Evolutionary conservation across 2,329 filamentous ascomycete genomes (phyloP).

Genomic region (Pseudocercospora fuligena): DNA sequence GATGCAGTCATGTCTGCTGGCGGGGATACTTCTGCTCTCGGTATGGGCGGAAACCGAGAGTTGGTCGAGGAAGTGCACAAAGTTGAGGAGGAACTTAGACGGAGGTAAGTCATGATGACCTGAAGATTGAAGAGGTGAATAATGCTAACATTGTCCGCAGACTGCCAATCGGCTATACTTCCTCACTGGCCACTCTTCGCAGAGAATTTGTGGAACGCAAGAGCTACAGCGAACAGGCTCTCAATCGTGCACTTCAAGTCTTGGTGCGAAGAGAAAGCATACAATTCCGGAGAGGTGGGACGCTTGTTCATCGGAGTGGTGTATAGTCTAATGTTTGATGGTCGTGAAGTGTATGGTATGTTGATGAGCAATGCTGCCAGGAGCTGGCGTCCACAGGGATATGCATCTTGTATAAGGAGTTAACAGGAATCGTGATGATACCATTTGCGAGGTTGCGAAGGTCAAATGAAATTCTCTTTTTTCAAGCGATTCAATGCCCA

Average conservation of each 20-base stretch:
- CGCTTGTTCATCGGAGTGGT: slow-evolving; percentile 75
- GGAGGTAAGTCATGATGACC: slow-evolving; percentile 60
- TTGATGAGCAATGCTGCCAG: slow-evolving; percentile 22
- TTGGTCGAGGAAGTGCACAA: slow-evolving; percentile 87
- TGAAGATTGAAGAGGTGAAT: neutral
- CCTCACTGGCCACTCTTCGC: slow-evolving; percentile 81
- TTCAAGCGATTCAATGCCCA: no score
- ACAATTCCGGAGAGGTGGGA: slow-evolving; percentile 76
- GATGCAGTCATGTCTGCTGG: slow-evolving; percentile 71
- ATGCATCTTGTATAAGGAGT: no score
- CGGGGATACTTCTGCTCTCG: slow-evolving; percentile 74
- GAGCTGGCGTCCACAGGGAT: no score
- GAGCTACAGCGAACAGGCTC: slow-evolving; percentile 83
- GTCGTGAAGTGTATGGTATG: no score
- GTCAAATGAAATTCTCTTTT: no score
- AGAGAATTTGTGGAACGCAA: slow-evolving; percentile 91
- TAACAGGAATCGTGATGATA: no score
- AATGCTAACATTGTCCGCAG: slow-evolving; percentile 26
- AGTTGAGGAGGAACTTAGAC: slow-evolving; percentile 85
- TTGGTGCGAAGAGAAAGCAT: slow-evolving; percentile 87
- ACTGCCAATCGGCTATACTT: slow-evolving; percentile 93
- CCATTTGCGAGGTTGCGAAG: no score
- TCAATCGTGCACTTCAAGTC: slow-evolving; percentile 83
- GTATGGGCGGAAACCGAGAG: slow-evolving; percentile 77
- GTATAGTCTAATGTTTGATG: slow-evolving; percentile 15